Conservation (phyloP, 148 eudicot genomes). For the Arctostaphylos glauca region DNA sequence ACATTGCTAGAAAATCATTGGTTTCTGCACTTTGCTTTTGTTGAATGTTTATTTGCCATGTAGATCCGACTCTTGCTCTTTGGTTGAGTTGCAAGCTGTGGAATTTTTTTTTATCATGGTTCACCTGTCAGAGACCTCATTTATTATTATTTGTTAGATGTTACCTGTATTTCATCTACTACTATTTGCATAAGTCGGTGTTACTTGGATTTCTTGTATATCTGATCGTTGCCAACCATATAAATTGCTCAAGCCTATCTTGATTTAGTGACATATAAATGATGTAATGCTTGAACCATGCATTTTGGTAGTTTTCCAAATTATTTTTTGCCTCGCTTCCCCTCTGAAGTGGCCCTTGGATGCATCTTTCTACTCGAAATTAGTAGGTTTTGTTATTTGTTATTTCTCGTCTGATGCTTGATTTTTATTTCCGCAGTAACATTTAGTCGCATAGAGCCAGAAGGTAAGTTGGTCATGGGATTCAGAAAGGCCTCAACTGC, state of each 20-base stretch:
- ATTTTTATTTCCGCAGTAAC: conserved; percentile 50
- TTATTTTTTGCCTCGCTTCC: background rate
- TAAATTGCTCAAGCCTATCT: background rate
- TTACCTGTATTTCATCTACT: background rate
- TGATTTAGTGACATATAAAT: background rate
- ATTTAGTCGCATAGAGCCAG: conserved; percentile 74
- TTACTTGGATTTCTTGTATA: background rate
- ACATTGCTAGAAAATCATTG: conserved; percentile 9
- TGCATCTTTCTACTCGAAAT: background rate
- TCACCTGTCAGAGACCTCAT: background rate
- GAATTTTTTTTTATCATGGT: background rate
- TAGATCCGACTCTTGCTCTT: background rate
- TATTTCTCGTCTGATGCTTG: conserved; percentile 12
- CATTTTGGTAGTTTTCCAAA: background rate
- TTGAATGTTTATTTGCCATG: conserved; percentile 1
- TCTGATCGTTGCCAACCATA: background rate
- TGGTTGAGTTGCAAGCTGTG: background rate
- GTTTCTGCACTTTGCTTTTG: background rate
- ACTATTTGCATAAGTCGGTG: background rate
- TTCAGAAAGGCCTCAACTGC: conserved; percentile 51
- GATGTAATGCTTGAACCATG: background rate
- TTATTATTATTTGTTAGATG: background rate
- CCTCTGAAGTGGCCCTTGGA: background rate
- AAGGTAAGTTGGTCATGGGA: conserved; percentile 74
- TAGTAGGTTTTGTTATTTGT: background rate